Conservation (phyloP, 768 basidiomycete species). For the Russula vinacea region DNA sequence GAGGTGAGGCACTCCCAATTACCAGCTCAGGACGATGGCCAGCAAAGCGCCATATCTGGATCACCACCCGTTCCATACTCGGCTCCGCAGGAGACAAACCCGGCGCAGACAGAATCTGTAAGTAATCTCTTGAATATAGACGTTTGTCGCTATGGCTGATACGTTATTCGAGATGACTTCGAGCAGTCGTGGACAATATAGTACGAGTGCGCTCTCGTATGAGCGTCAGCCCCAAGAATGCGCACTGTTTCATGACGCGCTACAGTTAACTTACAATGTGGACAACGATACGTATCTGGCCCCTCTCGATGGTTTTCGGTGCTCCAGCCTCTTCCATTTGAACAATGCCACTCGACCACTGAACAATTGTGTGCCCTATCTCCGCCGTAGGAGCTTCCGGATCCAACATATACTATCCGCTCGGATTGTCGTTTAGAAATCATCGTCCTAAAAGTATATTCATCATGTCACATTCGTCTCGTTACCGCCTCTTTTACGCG, state of each 20-base stretch:
- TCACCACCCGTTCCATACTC: background rate
- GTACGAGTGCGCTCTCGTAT: constrained; percentile 1
- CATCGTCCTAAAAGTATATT: constrained; percentile 2
- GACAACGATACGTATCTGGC: constrained; percentile 20
- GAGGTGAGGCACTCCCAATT: background rate
- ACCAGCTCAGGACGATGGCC: background rate
- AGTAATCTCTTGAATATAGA: background rate
- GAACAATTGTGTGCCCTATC: background rate
- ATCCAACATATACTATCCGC: constrained; percentile 15
- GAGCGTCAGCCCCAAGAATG: constrained; percentile 21
- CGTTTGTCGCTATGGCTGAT: background rate
- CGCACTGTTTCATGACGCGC: constrained; percentile 20
- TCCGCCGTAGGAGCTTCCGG: constrained; percentile 1
- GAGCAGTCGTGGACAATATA: constrained; percentile 1
- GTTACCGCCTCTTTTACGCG: background rate
- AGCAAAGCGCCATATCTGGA: background rate
- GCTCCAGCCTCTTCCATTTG: constrained; percentile 27
- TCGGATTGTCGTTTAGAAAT: constrained; percentile 1
- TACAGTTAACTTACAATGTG: constrained; percentile 11
- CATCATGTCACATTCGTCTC: constrained; percentile 3
- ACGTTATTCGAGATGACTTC: background rate
- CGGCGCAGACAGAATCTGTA: constrained; percentile 10
- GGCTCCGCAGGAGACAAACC: background rate
- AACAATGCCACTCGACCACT: constrained; percentile 10
- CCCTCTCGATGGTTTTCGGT: constrained; percentile 25